phyloP scores from a whole-genome alignment of 2,329 filamentous ascomycete species.

The Endothia cerciana region DNA sequence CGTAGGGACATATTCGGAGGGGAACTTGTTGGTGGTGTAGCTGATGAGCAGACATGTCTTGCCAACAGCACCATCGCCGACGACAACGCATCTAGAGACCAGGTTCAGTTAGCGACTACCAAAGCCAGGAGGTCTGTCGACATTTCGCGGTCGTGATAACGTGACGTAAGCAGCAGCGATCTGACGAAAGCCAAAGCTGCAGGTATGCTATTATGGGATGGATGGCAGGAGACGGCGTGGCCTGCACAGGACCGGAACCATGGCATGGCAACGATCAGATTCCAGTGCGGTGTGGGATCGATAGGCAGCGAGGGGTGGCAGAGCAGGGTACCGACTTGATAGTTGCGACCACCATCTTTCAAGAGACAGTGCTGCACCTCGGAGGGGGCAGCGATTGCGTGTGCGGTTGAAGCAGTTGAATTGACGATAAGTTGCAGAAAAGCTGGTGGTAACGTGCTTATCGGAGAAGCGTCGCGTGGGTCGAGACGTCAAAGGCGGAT shows the following conservation, averaged over 20 bases:
- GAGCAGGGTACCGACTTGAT: constrained; percentile 59
- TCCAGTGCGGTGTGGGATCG: background rate
- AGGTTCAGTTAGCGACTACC: constrained; percentile 28
- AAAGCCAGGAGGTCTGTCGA: constrained; percentile 7
- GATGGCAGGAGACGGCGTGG: constrained; percentile 7
- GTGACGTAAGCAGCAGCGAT: constrained; percentile 21
- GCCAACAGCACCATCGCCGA: constrained; percentile 98
- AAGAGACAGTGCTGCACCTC: constrained; percentile 44
- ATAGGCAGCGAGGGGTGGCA: constrained; percentile 12
- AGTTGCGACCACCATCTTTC: constrained; percentile 65
- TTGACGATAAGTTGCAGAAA: constrained; percentile 19
- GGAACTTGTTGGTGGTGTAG: constrained; percentile 99
- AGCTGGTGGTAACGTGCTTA: constrained; percentile 28
- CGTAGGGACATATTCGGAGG: constrained; percentile 98
- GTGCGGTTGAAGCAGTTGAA: constrained; percentile 21
- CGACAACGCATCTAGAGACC: constrained; percentile 84
- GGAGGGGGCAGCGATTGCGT: constrained; percentile 39
- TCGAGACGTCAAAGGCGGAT: background rate
- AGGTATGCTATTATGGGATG: constrained; percentile 7
- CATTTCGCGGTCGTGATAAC: constrained; percentile 15
- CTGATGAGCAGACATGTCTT: constrained; percentile 99
- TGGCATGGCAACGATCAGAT: background rate
- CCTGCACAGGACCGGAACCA: constrained; percentile 1
- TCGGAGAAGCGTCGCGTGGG: constrained; percentile 7
- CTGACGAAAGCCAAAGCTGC: constrained; percentile 17